Base-by-base conservation (phyloP, 345 rosid genomes). In the Psidium guajava region DNA sequence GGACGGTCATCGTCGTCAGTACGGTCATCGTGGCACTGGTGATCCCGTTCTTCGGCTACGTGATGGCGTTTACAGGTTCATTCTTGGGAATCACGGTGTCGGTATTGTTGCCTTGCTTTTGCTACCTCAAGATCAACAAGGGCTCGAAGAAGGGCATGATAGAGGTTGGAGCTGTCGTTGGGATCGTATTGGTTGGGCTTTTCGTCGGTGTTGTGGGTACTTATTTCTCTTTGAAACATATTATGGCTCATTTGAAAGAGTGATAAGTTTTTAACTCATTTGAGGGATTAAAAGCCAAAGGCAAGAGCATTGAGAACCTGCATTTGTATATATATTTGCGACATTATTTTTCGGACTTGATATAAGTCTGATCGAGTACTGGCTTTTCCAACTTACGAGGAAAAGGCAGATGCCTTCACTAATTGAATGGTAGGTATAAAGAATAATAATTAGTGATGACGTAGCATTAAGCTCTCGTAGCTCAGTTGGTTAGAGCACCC, bases 51-150 rank as follows among this genome's bases (percentile, higher is more conserved):
- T 94, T 94, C 2, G 93, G 93, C 51, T 92, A 93, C 52, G 89
- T 94, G 32, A 92, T 94, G 95, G 93, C 93, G 1, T 93, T 94
- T 57, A 92, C 73, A 11, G 96, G 97, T 13, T 89, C 95, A 0
- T 94, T 92, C 83, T 74, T 94, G 64, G 84, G 97, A 53, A 90
- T 93, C 82, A 86, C 90, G 10, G 92, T 64, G 11, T 92, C 95
- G 11, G 47, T 94, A 69, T 57, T 94, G 84, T 69, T 93, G 40
- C 96, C 97, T 1, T 94, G 96, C 85, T 69, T 92, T 25, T 94
- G 97, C 89, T 93, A 93, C 88, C 92, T 93, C 6, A 91, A 77
- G 92, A 90, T 93, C 49, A 69, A 89, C 82, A 89, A 87, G 58
- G 84, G 85, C 50, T 90, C 88, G 42, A 55, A 15, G 81, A 85